A percentile compares a stretch with the other conserved stretches of the same genome.
These are phyloP conservation scores for Fusarium albosuccineum DNA, from an alignment of 2,329 filamentous ascomycete species.

Conservation along the genomic window DNA sequence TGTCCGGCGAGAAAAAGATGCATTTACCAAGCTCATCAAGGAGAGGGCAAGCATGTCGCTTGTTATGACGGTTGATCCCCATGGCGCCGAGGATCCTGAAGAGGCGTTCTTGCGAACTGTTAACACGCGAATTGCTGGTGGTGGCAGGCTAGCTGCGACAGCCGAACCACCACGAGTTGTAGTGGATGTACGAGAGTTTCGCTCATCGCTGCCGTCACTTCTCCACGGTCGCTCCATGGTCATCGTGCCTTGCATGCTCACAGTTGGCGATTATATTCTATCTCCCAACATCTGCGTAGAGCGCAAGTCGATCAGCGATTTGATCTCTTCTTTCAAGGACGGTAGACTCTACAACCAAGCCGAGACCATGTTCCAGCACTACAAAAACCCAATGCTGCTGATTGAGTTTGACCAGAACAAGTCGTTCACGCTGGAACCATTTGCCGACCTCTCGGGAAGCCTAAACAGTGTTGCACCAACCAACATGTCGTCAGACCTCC, in stretches of 20 bases:
- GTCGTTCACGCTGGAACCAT: conserved; percentile 91
- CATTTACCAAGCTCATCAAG: conserved; percentile 93
- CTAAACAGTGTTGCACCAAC: conserved; percentile 73
- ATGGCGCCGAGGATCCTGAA: conserved; percentile 82
- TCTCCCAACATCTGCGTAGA: conserved; percentile 93
- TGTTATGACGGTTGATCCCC: conserved; percentile 80
- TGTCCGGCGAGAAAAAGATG: conserved; percentile 94
- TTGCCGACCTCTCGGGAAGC: conserved; percentile 75
- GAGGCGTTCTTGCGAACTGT: conserved; percentile 94
- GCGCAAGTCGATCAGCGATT: conserved; percentile 90
- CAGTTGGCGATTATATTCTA: conserved; percentile 95
- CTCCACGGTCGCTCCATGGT: conserved; percentile 90
- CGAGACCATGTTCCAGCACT: conserved; percentile 94
- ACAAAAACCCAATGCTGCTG: conserved; percentile 88
- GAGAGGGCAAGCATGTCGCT: conserved; percentile 95
- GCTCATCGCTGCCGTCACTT: conserved; percentile 90
- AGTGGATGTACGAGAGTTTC: conserved; percentile 95
- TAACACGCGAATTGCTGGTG: conserved; percentile 96
- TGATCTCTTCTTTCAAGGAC: conserved; percentile 92
- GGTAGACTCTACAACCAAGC: conserved; percentile 92
- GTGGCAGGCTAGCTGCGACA: conserved; percentile 85
- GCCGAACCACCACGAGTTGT: conserved; percentile 90
- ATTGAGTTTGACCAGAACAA: conserved; percentile 99
- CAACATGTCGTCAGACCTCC: conserved; percentile 76
- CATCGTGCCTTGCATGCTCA: conserved; percentile 94